Evolutionary conservation across 176 grass and related monocot genomes (phyloP), one percentile per base, ranked within the genome.

Genomic region (Carex scoparia): DNA sequence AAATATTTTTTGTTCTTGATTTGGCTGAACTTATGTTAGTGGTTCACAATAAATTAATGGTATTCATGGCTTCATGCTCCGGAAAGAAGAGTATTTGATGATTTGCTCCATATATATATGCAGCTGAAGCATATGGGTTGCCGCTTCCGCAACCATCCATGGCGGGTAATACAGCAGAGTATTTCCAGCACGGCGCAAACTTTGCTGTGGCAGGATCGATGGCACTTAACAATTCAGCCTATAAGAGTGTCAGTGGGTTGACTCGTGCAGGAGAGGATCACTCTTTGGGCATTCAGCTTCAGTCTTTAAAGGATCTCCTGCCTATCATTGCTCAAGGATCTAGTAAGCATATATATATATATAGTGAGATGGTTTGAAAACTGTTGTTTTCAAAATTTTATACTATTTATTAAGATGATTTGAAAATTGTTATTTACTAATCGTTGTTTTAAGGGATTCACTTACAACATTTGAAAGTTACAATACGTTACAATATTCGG

Each of bases 321-420:
- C 81, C 81, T 69, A 19, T 13, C 58, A 84, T 84, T 33, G 9
- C 81, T 44, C 56, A 84, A 65, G 81, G 81, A 46, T 84, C 81
- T 7, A 65, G 81, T 84, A 32, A 82, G 57, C 31, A n/a, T 81
- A 61, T 37, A 23, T 23, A 23, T 23, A 23, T 23, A 23, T 23
- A 23, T 23, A 23, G 23, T 23, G 23, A 23, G 23, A 23, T 23
- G 23, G 23, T 23, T 23, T 23, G 23, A 23, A 23, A 23, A 23
- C 23, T 23, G 23, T 23, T 23, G 23, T 23, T 23, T 23, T 23
- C 23, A 23, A 23, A 23, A 23, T 23, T 23, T 23, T 23, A 23
- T 23, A 23, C 0, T 23, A 23, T 23, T 23, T 23, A 23, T 23
- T 23, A 23, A 23, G 23, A 23, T 23, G 23, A 23, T 23, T 23